Evolutionary conservation across 345 rosid genomes (phyloP), one percentile per base, ranked within the genome.

Genomic region (Salix udensis): DNA sequence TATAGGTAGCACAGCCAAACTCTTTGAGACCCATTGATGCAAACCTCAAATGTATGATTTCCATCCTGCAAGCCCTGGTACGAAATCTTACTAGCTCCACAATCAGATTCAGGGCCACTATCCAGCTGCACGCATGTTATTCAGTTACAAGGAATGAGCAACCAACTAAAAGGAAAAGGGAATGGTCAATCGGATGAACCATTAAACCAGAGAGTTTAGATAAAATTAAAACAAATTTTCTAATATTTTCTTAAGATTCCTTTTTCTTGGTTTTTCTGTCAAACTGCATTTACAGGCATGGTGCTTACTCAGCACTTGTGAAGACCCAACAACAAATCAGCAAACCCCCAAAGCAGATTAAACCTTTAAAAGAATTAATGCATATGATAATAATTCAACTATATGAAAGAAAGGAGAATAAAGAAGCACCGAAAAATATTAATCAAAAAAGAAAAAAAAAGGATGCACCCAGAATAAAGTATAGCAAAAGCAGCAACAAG

Each of bases 41-140:
- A 93, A 80, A 93, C 93, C 85, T 81, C 85, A 81, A 93, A 90
- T 67, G 89, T 77, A 85, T 95, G 98, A 58, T 86, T 85, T 30
- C 98, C 98, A 6, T 93, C 98, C 58, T 65, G 75, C 83, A 95
- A 85, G 58, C 86, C 88, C 9, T 82, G 55, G 81, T 88, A 93
- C n/a, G 77, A 76, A 82, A 85, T 79, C 77, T 84, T 62, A 85
- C 84, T 74, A 72, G 55, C 73, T 71, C 85, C 87, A 75, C 97
- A 93, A 66, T 88, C 88, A 76, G 90, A 82, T 77, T 84, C 76
- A 67, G 64, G 40, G 11, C 82, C 90, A 79, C 83, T 71, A 88
- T 95, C 97, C 78, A 93, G 87, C 98, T 95, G 89, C 90, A 82
- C 67, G 72, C 69, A 75, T 34, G 67, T 67, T 24, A 79, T 62